Percentiles rank a stretch among this genome's conserved stretches.
These are phyloP conservation scores for Westerdykella ornata DNA, from an alignment of 2,329 filamentous ascomycete species.

Conservation along the genomic window DNA sequence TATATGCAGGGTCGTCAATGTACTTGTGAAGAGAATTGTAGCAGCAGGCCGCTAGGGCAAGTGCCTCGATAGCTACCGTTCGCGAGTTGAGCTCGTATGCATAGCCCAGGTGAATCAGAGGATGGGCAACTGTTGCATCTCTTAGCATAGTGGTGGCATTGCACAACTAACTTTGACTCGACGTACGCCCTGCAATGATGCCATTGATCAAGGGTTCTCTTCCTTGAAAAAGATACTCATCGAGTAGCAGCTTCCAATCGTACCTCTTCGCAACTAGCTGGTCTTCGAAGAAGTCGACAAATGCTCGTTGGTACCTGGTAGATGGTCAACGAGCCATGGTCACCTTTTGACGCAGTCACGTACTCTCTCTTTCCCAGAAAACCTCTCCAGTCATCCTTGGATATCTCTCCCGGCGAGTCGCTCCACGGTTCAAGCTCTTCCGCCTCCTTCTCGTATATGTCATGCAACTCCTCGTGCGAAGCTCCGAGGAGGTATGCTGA, in stretches of 20 bases:
- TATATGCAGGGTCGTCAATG: slow-evolving; percentile 66
- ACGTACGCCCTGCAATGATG: slow-evolving; percentile 69
- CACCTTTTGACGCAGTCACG: slow-evolving; percentile 13
- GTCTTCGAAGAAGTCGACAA: slow-evolving; percentile 93
- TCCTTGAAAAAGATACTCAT: slow-evolving; percentile 68
- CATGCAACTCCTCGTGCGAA: slow-evolving; percentile 62
- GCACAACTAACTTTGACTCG: slow-evolving; percentile 13
- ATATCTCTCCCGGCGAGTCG: slow-evolving; percentile 78
- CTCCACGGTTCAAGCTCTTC: slow-evolving; percentile 70
- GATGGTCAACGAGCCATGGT: slow-evolving; percentile 7
- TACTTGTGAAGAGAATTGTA: slow-evolving; percentile 54
- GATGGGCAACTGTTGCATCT: slow-evolving; percentile 64
- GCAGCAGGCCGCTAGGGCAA: slow-evolving; percentile 60
- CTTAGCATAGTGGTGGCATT: slow-evolving; percentile 6
- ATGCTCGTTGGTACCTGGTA: slow-evolving; percentile 75
- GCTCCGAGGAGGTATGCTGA: slow-evolving; percentile 84
- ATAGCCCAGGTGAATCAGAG: slow-evolving; percentile 92
- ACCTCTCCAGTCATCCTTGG: slow-evolving; percentile 76
- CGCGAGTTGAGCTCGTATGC: slow-evolving; percentile 81
- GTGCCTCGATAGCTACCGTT: slow-evolving; percentile 81
- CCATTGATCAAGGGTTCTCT: slow-evolving; percentile 74
- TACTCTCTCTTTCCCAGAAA: slow-evolving; percentile 68
- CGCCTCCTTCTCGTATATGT: slow-evolving; percentile 71
- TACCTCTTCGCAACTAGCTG: slow-evolving; percentile 70
- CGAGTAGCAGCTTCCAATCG: slow-evolving; percentile 72